These are phyloP conservation scores for Gonium pectorale DNA, from an alignment of 139 green algal genomes.

Conservation along the genomic window DNA sequence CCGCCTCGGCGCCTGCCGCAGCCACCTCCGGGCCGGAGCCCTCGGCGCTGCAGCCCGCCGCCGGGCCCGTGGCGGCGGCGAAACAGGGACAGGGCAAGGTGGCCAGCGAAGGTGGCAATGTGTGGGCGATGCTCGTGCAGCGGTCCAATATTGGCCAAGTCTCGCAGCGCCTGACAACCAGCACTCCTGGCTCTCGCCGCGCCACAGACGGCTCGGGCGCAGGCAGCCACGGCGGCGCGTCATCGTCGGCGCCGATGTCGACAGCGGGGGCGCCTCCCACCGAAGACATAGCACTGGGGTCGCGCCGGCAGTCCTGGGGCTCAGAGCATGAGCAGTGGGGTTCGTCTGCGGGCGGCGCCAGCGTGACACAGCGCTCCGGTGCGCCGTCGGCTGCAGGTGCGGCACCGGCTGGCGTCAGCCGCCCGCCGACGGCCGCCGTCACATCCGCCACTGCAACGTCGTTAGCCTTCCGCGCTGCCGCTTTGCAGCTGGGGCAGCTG, in stretches of 20 bases:
- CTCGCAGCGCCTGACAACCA: not conserved
- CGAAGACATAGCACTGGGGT: not conserved
- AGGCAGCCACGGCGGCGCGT: not conserved
- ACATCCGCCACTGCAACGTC: not conserved
- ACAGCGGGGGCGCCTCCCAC: not conserved
- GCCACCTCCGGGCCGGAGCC: not conserved
- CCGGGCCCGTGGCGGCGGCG: not conserved
- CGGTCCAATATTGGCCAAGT: conserved; percentile 9
- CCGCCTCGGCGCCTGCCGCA: not conserved
- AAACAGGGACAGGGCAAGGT: not conserved
- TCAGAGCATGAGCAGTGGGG: not conserved
- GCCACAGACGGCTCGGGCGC: not conserved
- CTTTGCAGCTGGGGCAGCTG: not conserved
- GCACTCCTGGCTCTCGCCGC: not conserved
- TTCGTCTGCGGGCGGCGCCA: not conserved
- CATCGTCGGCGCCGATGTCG: not conserved
- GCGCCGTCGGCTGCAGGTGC: too few relatives aligned
- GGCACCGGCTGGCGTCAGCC: not conserved
- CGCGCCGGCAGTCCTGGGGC: conserved; percentile 15
- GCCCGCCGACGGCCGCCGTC: not conserved
- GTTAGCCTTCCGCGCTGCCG: conserved; percentile 5
- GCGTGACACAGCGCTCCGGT: not conserved
- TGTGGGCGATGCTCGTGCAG: not conserved
- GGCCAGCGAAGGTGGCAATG: not conserved
- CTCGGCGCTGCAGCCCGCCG: not conserved